Evolutionary conservation across 495 filamentous ascomycete genomes (phyloP).

Genomic region (Daldinia caldariorum): DNA sequence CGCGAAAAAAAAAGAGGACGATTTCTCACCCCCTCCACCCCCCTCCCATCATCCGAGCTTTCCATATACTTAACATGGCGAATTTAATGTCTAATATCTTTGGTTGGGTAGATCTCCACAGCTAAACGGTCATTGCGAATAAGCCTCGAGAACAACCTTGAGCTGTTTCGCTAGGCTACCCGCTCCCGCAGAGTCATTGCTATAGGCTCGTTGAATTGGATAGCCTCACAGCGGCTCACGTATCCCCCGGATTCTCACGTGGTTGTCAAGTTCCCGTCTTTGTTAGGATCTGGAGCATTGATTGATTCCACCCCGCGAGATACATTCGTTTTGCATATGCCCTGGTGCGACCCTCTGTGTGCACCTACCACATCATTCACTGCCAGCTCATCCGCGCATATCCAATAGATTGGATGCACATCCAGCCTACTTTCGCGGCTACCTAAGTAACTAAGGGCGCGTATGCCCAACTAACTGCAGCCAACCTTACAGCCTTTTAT

Average conservation of each 20-base stretch:
- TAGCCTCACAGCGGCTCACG: constrained; percentile 47
- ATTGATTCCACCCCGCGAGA: constrained; percentile 60
- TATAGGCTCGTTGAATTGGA: constrained; percentile 41
- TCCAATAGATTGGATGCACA: constrained; percentile 66
- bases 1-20: constrained; percentile 52
- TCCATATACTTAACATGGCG: constrained; percentile 50
- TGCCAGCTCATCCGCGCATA: constrained; percentile 69
- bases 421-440: constrained; percentile 61
- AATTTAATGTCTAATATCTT: constrained; percentile 61
- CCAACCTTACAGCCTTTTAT: constrained; percentile 49
- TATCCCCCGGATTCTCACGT: constrained; percentile 56
- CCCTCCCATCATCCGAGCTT: constrained; percentile 53
- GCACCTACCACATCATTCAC: constrained; percentile 60
- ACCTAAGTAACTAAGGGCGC: constrained; percentile 58
- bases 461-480: constrained; percentile 55
- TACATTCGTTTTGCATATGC: constrained; percentile 68
- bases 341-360: constrained; percentile 63
- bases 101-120: constrained; percentile 59
- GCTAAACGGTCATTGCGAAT: constrained; percentile 44
- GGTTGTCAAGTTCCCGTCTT: constrained; percentile 51
- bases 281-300: constrained; percentile 56
- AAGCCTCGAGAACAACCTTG: constrained; percentile 49
- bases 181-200: constrained; percentile 43
- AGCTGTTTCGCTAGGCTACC: constrained; percentile 50
- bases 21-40: constrained; percentile 52